Percentiles rank a stretch among this genome's conserved stretches.
phyloP scores from a whole-genome alignment of 768 basidiomycete species.

The Dentipellis fragilis region DNA sequence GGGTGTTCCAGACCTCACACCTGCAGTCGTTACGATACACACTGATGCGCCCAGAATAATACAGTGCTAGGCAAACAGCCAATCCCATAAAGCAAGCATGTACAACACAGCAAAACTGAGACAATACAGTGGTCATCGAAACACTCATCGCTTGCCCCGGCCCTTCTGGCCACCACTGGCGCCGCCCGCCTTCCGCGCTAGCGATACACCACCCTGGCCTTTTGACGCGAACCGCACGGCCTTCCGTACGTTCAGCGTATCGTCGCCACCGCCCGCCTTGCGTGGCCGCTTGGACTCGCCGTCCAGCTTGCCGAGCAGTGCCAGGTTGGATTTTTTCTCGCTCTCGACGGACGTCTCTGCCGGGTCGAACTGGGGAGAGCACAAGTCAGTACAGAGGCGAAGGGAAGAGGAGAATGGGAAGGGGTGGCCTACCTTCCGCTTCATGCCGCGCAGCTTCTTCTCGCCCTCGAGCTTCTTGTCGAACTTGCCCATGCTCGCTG shows the following conservation, averaged over 20 bases:
- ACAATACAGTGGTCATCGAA: no score
- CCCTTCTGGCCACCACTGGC: conserved; percentile 25
- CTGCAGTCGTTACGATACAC: no score
- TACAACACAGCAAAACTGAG: no score
- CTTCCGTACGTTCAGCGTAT: conserved; percentile 13
- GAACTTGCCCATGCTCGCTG: conserved; percentile 93
- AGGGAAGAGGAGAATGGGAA: not conserved
- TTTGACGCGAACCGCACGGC: conserved; percentile 13
- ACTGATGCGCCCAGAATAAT: no score
- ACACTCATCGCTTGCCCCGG: conserved; percentile 16
- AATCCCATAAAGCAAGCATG: no score
- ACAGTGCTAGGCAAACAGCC: no score
- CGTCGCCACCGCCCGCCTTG: not conserved
- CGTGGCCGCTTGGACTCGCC: conserved; percentile 2
- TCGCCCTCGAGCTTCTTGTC: conserved; percentile 88
- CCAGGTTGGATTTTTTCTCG: conserved; percentile 68
- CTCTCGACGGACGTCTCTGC: conserved; percentile 51
- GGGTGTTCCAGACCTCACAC: no score
- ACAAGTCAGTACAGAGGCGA: not conserved
- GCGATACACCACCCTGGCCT: conserved; percentile 8
- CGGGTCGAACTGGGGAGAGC: conserved; percentile 65
- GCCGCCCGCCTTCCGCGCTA: conserved; percentile 7
- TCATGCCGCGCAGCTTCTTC: conserved; percentile 77
- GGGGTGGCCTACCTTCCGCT: conserved; percentile 67
- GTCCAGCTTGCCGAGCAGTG: conserved; percentile 65